Percentiles rank a stretch among this genome's conserved stretches.
Conservation (phyloP, 2,329 filamentous ascomycete species). For the Penicillium psychrosexuale region DNA sequence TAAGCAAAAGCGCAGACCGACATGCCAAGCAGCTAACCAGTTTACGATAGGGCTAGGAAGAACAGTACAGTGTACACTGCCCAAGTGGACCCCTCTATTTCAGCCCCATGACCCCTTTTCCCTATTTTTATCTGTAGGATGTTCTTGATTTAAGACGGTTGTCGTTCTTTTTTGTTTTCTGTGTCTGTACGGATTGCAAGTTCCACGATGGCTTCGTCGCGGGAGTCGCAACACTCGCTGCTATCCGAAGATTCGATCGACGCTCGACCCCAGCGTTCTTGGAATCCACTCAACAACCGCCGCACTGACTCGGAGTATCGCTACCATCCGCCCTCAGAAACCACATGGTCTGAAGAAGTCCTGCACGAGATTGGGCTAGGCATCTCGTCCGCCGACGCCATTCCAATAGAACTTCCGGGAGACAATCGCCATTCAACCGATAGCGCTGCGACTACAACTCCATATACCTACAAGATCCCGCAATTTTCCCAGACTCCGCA, state of each 20-base stretch:
- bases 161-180: not conserved
- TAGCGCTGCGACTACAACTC: not conserved
- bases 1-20: not conserved
- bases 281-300: slow-evolving; percentile 20
- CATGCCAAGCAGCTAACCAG: not conserved
- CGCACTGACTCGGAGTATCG: slow-evolving; percentile 8
- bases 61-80: not conserved
- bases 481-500: slow-evolving; percentile 7
- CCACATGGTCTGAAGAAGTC: slow-evolving; percentile 18
- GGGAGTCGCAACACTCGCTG: slow-evolving; percentile 17
- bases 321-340: slow-evolving; percentile 8
- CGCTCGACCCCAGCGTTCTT: slow-evolving; percentile 14
- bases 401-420: not conserved
- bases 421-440: slow-evolving; percentile 5
- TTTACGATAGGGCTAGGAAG: not conserved
- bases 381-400: slow-evolving; percentile 12
- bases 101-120: not conserved
- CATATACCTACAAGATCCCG: not conserved
- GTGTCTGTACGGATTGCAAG: no score
- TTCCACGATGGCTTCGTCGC: slow-evolving; percentile 16
- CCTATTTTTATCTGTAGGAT: not conserved
- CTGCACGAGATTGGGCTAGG: slow-evolving; percentile 21
- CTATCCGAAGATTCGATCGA: slow-evolving; percentile 14
- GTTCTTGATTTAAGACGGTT: not conserved
- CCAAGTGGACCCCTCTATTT: not conserved